Percentiles rank a stretch among this genome's conserved stretches.
phyloP scores from a whole-genome alignment of 2,329 filamentous ascomycete genomes.

The Diaporthe australafricana region DNA sequence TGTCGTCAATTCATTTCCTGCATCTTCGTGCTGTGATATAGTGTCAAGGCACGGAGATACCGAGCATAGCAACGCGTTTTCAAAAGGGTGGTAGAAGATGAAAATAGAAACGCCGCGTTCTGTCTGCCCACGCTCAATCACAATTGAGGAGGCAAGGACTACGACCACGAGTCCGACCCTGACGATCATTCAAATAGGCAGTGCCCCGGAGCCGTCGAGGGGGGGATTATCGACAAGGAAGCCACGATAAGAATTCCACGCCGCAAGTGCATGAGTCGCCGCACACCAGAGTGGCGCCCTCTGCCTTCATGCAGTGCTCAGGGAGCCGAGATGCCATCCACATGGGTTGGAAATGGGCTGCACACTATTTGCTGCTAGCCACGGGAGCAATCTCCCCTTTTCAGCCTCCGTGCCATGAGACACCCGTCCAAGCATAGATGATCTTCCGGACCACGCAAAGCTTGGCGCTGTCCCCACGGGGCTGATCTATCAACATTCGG shows the following conservation, averaged over 20 bases:
- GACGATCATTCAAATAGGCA: not conserved
- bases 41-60: not conserved
- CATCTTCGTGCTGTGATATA: not conserved
- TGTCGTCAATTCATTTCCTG: not conserved
- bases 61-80: not conserved
- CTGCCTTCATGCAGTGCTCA: conserved; percentile 3
- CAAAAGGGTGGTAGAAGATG: not conserved
- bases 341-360: conserved; percentile 23
- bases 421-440: not conserved
- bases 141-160: not conserved
- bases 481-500: conserved; percentile 24
- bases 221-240: conserved; percentile 9
- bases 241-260: not conserved
- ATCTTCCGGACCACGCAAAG: conserved; percentile 6
- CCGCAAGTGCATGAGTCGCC: conserved; percentile 1
- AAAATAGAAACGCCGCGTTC: not conserved
- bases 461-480: conserved; percentile 24
- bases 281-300: not conserved
- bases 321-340: conserved; percentile 16
- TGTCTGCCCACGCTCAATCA: not conserved
- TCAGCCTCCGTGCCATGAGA: not conserved
- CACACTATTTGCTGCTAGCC: conserved; percentile 2
- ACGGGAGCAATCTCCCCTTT: conserved; percentile 6
- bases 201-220: not conserved
- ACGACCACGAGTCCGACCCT: not conserved